Conservation (phyloP, 2,329 filamentous ascomycete species). For the Trichoderma sp. region DNA sequence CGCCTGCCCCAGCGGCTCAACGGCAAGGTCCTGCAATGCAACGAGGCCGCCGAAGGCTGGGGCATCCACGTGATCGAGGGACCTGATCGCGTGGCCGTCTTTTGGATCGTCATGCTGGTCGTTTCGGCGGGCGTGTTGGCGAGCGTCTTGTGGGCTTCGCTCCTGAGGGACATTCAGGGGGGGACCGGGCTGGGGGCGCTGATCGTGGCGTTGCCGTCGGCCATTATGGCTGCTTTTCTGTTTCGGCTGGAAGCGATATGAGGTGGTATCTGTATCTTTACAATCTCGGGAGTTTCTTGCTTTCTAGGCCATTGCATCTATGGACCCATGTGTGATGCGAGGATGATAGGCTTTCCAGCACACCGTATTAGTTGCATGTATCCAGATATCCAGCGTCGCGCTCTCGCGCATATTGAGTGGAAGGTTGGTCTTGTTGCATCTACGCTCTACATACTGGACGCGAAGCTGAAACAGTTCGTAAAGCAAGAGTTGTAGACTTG, state of each 20-base stretch:
- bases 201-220: not conserved
- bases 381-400: no score
- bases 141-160: not conserved
- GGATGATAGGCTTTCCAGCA: no score
- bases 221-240: not conserved
- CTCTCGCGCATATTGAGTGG: no score
- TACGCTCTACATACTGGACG: no score
- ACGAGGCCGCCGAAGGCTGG: not conserved
- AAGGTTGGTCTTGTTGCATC: no score
- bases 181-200: not conserved
- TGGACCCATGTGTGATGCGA: no score
- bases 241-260: not conserved
- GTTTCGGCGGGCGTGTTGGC: not conserved
- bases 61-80: not conserved
- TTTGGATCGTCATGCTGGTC: not conserved
- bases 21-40: not conserved
- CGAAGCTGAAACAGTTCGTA: no score
- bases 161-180: not conserved
- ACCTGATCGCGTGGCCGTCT: not conserved
- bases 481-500: no score
- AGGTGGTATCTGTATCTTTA: not conserved
- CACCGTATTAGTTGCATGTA: no score
- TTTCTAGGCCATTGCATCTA: no score
- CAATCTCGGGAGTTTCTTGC: no score
- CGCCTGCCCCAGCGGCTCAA: not conserved